phyloP scores from a whole-genome alignment of 768 basidiomycete genomes.

The Gyrodon lividus region DNA sequence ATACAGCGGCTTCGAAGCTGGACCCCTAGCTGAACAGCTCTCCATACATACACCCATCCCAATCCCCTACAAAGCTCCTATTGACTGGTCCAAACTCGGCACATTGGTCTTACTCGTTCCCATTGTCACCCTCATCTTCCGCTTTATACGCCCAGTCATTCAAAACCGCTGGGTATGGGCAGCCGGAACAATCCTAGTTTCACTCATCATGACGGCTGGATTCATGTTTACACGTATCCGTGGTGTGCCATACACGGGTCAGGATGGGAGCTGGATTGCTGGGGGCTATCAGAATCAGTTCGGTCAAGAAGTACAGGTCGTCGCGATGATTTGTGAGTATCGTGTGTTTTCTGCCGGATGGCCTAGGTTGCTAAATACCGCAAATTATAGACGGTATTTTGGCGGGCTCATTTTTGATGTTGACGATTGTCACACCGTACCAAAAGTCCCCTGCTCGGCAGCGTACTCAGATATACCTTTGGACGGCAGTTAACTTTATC shows the following conservation, averaged over 20 bases:
- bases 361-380: slow-evolving; percentile 3
- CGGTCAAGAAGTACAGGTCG: slow-evolving; percentile 90
- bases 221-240: slow-evolving; percentile 98
- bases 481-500: slow-evolving; percentile 78
- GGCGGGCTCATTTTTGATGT: slow-evolving; percentile 73
- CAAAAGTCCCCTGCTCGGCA: slow-evolving; percentile 73
- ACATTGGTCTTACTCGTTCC: slow-evolving; percentile 47
- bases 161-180: slow-evolving; percentile 81
- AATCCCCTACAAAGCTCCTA: slow-evolving; percentile 81
- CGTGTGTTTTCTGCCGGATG: not conserved
- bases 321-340: slow-evolving; percentile 80
- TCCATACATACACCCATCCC: slow-evolving; percentile 72
- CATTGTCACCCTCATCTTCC: slow-evolving; percentile 48
- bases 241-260: slow-evolving; percentile 63
- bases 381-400: slow-evolving; percentile 73
- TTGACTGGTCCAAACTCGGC: slow-evolving; percentile 63
- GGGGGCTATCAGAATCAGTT: slow-evolving; percentile 86
- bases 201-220: slow-evolving; percentile 85
- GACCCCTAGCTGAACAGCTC: slow-evolving; percentile 72
- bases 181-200: slow-evolving; percentile 54
- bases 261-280: slow-evolving; percentile 78
- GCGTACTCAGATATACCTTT: slow-evolving; percentile 84
- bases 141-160: slow-evolving; percentile 64
- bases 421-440: slow-evolving; percentile 78
- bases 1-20: slow-evolving; percentile 78